Percentiles rank a stretch among this genome's conserved stretches.
phyloP scores from a whole-genome alignment of 2,329 filamentous ascomycete species.

The Fusarium algeriense region DNA sequence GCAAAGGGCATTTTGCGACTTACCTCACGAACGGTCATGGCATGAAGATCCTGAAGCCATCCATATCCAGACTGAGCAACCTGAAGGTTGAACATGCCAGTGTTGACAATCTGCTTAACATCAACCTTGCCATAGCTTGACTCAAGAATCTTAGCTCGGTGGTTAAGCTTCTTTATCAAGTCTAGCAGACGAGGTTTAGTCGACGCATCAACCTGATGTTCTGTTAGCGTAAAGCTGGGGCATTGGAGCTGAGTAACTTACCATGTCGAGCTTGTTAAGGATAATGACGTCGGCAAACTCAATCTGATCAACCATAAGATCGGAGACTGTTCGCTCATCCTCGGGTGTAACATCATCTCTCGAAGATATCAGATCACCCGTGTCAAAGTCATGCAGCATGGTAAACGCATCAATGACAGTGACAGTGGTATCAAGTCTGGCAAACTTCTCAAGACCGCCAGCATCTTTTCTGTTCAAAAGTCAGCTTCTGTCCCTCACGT shows the following conservation, averaged over 20 bases:
- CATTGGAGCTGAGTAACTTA: slow-evolving; percentile 44
- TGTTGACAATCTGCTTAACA: slow-evolving; percentile 73
- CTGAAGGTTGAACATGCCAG: slow-evolving; percentile 73
- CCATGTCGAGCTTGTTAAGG: slow-evolving; percentile 77
- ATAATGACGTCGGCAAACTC: slow-evolving; percentile 82
- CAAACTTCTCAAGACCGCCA: slow-evolving; percentile 75
- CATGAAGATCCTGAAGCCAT: slow-evolving; percentile 77
- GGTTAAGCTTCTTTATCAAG: slow-evolving; percentile 73
- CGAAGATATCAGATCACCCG: slow-evolving; percentile 73
- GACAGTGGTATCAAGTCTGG: slow-evolving; percentile 76
- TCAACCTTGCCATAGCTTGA: slow-evolving; percentile 70
- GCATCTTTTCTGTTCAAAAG: slow-evolving; percentile 56
- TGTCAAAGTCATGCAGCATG: slow-evolving; percentile 78
- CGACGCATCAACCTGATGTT: slow-evolving; percentile 52
- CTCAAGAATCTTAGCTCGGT: slow-evolving; percentile 73
- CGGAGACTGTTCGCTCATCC: slow-evolving; percentile 79
- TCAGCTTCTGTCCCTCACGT: slow-evolving; percentile 1
- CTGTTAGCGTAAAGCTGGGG: too few species aligned
- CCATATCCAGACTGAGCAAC: slow-evolving; percentile 74
- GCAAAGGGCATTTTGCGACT: rapidly evolving
- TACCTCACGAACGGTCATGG: slow-evolving; percentile 73
- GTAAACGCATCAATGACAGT: slow-evolving; percentile 81
- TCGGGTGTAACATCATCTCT: slow-evolving; percentile 73
- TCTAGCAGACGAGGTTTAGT: slow-evolving; percentile 61
- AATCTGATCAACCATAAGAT: slow-evolving; percentile 82